phyloP scores from a whole-genome alignment of 495 filamentous ascomycete genomes.

The Aspergillus campestris region DNA sequence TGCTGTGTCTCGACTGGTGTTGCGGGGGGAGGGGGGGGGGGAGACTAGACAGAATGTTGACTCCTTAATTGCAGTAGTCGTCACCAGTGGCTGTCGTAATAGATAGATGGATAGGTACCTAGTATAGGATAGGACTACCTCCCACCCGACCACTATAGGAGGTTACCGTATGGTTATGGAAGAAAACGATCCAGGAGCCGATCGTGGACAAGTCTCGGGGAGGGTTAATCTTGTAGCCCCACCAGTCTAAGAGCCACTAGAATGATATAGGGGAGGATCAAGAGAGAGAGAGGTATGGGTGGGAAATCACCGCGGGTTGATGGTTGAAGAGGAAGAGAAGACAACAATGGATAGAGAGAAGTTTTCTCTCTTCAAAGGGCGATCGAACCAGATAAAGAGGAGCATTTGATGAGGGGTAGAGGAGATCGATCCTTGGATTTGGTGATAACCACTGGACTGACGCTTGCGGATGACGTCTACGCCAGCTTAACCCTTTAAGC shows the following conservation, averaged over 20 bases:
- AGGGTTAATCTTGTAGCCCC: no score
- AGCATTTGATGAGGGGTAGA: constrained; percentile 2
- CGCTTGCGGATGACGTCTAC: constrained; percentile 24
- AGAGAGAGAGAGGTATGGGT: neutral
- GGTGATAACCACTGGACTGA: neutral
- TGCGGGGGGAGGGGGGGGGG: no score
- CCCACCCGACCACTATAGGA: neutral
- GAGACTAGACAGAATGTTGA: neutral
- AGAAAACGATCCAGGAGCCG: no score
- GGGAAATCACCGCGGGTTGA: no score
- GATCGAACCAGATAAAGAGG: neutral
- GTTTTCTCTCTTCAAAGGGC: no score
- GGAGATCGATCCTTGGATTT: neutral
- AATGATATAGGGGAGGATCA: neutral
- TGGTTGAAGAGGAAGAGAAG: no score
- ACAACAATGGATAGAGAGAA: no score
- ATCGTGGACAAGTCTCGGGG: no score
- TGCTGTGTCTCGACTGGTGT: no score
- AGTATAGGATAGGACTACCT: neutral
- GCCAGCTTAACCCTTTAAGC: constrained; percentile 1
- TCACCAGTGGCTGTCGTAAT: neutral
- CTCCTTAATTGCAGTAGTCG: neutral
- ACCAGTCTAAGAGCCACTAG: no score
- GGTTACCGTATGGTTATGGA: neutral
- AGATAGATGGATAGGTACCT: neutral